phyloP scores from a whole-genome alignment of 148 eudicot genomes.

The Chenopodium quinoa region DNA sequence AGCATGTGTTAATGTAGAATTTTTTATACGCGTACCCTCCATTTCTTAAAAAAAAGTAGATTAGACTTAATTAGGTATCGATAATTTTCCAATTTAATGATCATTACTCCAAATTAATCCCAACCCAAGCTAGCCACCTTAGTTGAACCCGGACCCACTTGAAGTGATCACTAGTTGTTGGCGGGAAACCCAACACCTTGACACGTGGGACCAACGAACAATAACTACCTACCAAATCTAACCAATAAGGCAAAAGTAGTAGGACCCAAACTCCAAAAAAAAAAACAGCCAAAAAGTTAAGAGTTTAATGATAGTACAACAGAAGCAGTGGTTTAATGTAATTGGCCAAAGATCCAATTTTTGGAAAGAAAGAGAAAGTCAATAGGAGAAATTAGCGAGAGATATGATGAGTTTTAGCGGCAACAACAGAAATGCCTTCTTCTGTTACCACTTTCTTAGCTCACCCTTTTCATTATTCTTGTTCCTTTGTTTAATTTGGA shows the following conservation, averaged over 20 bases:
- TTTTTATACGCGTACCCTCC: no score
- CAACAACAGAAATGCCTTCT: not conserved
- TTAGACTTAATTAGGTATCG: not conserved
- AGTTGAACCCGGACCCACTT: no score
- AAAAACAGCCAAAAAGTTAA: no score
- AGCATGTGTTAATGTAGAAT: no score
- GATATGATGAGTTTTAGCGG: not conserved
- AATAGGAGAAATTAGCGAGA: not conserved
- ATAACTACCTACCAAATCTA: not conserved
- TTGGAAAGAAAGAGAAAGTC: not conserved
- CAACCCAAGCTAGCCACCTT: no score
- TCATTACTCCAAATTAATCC: no score
- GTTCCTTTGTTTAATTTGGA: no score
- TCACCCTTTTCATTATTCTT: no score
- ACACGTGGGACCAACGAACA: not conserved
- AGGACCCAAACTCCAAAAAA: not conserved
- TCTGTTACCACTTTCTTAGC: not conserved
- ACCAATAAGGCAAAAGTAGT: not conserved
- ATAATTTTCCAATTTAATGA: not conserved
- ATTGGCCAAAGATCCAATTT: slow-evolving; percentile 11
- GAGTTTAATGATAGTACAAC: no score
- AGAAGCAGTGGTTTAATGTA: not conserved
- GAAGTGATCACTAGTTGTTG: not conserved
- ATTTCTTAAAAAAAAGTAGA: not conserved
- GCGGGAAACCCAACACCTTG: not conserved